These are phyloP conservation scores for Neurospora tetraspora DNA, from an alignment of 495 filamentous ascomycete species.

Conservation along the genomic window DNA sequence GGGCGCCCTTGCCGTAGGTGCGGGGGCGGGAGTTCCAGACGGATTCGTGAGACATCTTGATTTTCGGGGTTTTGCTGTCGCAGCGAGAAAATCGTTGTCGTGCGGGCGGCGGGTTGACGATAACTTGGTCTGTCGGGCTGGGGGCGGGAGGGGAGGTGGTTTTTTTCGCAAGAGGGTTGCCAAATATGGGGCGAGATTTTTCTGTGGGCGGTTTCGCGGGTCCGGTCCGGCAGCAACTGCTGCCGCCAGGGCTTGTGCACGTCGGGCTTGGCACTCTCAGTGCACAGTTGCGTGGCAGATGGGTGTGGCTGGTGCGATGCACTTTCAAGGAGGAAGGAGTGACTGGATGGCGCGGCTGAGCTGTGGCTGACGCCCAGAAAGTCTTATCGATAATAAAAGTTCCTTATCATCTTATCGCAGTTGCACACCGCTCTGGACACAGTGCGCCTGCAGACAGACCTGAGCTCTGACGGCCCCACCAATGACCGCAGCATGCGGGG, in stretches of 20 bases:
- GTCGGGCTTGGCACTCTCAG: not conserved
- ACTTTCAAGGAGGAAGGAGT: not conserved
- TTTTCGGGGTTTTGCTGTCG: slow-evolving; percentile 4
- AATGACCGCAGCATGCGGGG: not conserved
- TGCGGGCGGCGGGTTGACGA: slow-evolving; percentile 7
- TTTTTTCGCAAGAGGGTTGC: slow-evolving; percentile 9
- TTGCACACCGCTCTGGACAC: not conserved
- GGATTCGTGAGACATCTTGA: slow-evolving; percentile 94
- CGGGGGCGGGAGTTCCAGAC: slow-evolving; percentile 99
- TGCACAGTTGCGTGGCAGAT: not conserved
- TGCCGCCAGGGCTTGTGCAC: not conserved
- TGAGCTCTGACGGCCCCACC: not conserved
- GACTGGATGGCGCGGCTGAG: not conserved
- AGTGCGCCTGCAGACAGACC: not conserved
- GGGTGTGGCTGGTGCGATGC: not conserved
- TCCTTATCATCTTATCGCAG: not conserved
- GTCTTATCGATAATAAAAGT: not conserved
- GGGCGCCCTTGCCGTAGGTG: slow-evolving; percentile 90
- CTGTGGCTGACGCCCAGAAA: not conserved
- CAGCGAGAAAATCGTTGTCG: slow-evolving; percentile 4
- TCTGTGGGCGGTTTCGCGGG: slow-evolving; percentile 21
- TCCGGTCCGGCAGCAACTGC: not conserved
- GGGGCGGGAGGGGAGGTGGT: slow-evolving; percentile 2
- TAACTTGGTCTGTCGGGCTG: not conserved
- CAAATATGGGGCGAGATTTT: slow-evolving; percentile 21